phyloP scores from a whole-genome alignment of 2,329 filamentous ascomycete genomes.

The Chaetomiaceae sp. region DNA sequence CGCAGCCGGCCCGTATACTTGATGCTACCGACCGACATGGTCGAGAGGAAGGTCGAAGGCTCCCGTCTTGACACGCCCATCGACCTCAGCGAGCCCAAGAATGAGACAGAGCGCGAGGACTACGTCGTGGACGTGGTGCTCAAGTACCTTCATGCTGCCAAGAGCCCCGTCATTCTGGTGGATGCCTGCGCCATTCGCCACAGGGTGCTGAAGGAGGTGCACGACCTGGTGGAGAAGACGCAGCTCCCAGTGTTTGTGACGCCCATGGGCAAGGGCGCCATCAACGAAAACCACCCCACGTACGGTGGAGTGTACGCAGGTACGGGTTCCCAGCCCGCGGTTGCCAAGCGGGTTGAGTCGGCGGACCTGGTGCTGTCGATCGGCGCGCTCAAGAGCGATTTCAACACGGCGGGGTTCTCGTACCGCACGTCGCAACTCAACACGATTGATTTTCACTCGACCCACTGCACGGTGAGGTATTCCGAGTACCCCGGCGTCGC shows the following conservation, averaged over 20 bases:
- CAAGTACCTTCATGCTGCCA: slow-evolving; percentile 66
- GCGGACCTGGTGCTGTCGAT: slow-evolving; percentile 69
- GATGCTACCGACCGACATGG: slow-evolving; percentile 76
- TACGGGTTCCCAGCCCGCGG: slow-evolving; percentile 63
- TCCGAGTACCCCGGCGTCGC: slow-evolving; percentile 73
- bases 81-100: slow-evolving; percentile 58
- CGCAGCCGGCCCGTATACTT: slow-evolving; percentile 78
- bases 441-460: slow-evolving; percentile 77
- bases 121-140: slow-evolving; percentile 79
- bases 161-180: slow-evolving; percentile 72
- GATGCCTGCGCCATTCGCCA: slow-evolving; percentile 81
- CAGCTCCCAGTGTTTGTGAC: slow-evolving; percentile 79
- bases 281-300: slow-evolving; percentile 70
- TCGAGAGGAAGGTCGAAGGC: slow-evolving; percentile 70
- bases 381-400: slow-evolving; percentile 62
- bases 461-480: slow-evolving; percentile 67
- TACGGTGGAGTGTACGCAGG: slow-evolving; percentile 85
- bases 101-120: slow-evolving; percentile 68
- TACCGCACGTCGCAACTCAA: slow-evolving; percentile 72
- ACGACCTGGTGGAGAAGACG: slow-evolving; percentile 67
- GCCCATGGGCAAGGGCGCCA: slow-evolving; percentile 82
- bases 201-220: slow-evolving; percentile 66
- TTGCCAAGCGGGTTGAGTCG: slow-evolving; percentile 60
- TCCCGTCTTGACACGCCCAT: slow-evolving; percentile 66
- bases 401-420: slow-evolving; percentile 79